These are phyloP conservation scores for Daldinia vernicosa DNA, from an alignment of 495 filamentous ascomycete genomes.

Conservation along the genomic window DNA sequence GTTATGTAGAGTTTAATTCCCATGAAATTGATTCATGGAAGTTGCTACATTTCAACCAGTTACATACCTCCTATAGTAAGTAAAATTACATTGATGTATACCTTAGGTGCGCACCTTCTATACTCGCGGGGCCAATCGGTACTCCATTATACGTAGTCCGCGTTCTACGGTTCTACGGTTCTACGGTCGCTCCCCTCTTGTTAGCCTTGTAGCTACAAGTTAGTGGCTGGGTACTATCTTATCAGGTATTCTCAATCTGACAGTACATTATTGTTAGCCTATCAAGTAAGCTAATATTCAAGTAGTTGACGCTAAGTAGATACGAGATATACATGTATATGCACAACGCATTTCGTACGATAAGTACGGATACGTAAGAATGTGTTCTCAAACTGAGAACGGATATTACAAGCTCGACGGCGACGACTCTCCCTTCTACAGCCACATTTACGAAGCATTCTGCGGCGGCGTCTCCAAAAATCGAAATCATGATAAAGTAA, in stretches of 20 bases:
- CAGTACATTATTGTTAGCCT: conserved; percentile 6
- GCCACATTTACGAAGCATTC: conserved; percentile 37
- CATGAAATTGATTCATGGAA: background rate
- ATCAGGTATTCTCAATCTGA: conserved; percentile 18
- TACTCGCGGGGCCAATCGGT: conserved; percentile 15
- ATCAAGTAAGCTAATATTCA: background rate
- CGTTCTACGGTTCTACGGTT: conserved; percentile 25
- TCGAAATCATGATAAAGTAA: conserved; percentile 39
- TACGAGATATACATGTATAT: conserved; percentile 6
- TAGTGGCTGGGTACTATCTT: conserved; percentile 5
- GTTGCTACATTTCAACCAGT: background rate
- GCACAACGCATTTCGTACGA: conserved; percentile 2
- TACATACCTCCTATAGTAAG: no score
- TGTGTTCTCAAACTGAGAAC: conserved; percentile 35
- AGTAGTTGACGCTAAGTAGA: conserved; percentile 16
- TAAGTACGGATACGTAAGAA: conserved; percentile 35
- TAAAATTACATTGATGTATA: no score
- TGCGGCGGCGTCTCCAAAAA: conserved; percentile 23
- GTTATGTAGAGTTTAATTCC: conserved; percentile 1
- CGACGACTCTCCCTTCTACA: conserved; percentile 41
- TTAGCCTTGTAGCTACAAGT: conserved; percentile 9
- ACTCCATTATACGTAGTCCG: conserved; percentile 21
- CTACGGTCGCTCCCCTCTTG: conserved; percentile 14
- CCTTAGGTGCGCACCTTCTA: no score
- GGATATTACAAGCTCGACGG: conserved; percentile 25